Conservation (phyloP, 2,329 filamentous ascomycete species). For the Fusarium phyllophilum region DNA sequence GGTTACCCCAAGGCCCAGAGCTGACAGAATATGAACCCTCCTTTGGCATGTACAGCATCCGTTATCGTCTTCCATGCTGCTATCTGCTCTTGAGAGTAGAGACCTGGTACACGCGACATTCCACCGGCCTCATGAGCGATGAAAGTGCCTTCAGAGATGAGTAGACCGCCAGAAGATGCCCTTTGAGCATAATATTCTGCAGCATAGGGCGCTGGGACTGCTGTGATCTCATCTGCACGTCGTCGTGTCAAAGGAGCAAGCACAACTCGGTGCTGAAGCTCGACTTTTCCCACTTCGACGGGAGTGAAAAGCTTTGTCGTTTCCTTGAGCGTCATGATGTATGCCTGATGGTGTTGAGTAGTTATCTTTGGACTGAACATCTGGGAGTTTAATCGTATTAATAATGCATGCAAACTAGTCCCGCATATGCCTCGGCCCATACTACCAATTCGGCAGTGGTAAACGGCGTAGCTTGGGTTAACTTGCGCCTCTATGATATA, state of each 20-base stretch:
- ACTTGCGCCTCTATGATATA: background rate
- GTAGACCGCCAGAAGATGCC: conserved; percentile 54
- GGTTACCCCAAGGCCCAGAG: conserved; percentile 71
- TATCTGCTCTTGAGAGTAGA: conserved; percentile 67
- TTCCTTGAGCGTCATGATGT: conserved; percentile 15
- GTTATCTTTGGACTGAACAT: background rate
- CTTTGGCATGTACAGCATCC: conserved; percentile 71
- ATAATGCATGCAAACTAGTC: background rate
- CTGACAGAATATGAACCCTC: conserved; percentile 69
- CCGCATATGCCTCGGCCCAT: conserved; percentile 17
- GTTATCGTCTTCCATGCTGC: conserved; percentile 69
- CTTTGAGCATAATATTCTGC: conserved; percentile 62
- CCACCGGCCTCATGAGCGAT: conserved; percentile 48
- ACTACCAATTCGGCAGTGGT: background rate
- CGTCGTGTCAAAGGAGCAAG: conserved; percentile 69
- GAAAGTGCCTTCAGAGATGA: conserved; percentile 60
- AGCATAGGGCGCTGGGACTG: conserved; percentile 38
- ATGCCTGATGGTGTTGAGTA: background rate
- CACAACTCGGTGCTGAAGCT: conserved; percentile 57
- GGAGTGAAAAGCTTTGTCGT: conserved; percentile 55
- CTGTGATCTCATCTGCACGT: conserved; percentile 54
- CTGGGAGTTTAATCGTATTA: background rate
- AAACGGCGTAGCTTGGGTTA: background rate
- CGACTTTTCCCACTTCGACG: conserved; percentile 50
- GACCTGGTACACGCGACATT: conserved; percentile 53